phyloP scores from a whole-genome alignment of 805 yeast species.

The Saccharomyces kudriavzevii region DNA sequence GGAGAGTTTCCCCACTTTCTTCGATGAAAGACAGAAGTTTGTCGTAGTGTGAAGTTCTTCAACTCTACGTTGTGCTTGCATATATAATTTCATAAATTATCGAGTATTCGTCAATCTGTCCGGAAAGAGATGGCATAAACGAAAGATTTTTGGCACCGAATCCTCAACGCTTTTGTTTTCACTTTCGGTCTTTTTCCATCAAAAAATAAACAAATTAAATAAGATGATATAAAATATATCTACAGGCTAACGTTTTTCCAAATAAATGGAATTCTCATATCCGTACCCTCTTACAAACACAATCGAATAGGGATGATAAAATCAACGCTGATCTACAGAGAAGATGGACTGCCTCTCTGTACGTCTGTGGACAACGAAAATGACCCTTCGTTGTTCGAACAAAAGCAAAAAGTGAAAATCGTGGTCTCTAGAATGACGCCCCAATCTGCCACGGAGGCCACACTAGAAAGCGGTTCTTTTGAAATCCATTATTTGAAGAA shows the following conservation, averaged over 20 bases:
- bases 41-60: conserved; percentile 11
- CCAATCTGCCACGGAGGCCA: conserved; percentile 74
- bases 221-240: not conserved
- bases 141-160: not conserved
- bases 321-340: conserved; percentile 58
- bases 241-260: not conserved
- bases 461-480: conserved; percentile 68
- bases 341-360: conserved; percentile 79
- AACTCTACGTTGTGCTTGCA: not conserved
- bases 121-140: not conserved
- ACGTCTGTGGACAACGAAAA: conserved; percentile 84
- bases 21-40: conserved; percentile 18
- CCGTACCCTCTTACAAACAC: not conserved
- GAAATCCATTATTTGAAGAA: conserved; percentile 65
- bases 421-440: conserved; percentile 69
- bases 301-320: conserved; percentile 41
- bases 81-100: not conserved
- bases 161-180: not conserved
- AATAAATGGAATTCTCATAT: not conserved
- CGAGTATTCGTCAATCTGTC: not conserved
- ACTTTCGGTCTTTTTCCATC: not conserved
- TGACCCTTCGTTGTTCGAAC: conserved; percentile 54
- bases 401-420: conserved; percentile 76
- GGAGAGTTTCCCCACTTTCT: conserved; percentile 16
- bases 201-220: not conserved